Conservation (phyloP, 2,329 filamentous ascomycete genomes). For the Fusarium pseudonygamai region DNA sequence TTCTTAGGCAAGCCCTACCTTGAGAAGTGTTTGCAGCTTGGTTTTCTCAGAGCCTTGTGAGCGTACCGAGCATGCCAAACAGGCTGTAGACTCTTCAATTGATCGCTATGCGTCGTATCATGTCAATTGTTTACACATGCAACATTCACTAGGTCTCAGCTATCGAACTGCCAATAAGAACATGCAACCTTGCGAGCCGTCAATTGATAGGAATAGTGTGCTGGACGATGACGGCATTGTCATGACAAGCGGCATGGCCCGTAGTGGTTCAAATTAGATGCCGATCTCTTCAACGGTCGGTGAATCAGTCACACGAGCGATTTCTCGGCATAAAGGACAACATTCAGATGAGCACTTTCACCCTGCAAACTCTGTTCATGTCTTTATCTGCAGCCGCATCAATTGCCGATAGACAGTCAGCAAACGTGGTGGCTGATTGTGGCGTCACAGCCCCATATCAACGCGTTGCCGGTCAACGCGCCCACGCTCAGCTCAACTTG, state of each 20-base stretch:
- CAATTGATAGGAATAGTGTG: background rate
- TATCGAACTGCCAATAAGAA: background rate
- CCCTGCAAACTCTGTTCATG: background rate
- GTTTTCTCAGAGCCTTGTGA: background rate
- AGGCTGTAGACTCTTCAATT: background rate
- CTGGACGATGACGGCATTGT: background rate
- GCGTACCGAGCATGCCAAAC: background rate
- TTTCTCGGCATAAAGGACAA: background rate
- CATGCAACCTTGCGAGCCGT: background rate
- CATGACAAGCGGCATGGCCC: background rate
- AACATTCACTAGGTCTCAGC: fast-evolving
- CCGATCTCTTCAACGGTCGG: background rate
- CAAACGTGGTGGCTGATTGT: conserved; percentile 28
- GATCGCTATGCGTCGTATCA: background rate
- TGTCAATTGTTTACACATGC: background rate
- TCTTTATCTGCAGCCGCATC: background rate
- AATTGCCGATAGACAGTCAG: conserved; percentile 4
- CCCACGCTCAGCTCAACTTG: conserved; percentile 34
- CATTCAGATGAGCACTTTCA: background rate
- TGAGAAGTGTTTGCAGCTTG: background rate
- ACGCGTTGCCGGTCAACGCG: conserved; percentile 36
- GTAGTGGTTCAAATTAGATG: background rate
- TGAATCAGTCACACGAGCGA: background rate
- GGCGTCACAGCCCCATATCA: conserved; percentile 30
- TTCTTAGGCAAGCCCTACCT: too few species aligned